A percentile compares a stretch with the other conserved stretches of the same genome.
Conservation (phyloP, 345 rosid genomes). For the Brassica juncea region DNA sequence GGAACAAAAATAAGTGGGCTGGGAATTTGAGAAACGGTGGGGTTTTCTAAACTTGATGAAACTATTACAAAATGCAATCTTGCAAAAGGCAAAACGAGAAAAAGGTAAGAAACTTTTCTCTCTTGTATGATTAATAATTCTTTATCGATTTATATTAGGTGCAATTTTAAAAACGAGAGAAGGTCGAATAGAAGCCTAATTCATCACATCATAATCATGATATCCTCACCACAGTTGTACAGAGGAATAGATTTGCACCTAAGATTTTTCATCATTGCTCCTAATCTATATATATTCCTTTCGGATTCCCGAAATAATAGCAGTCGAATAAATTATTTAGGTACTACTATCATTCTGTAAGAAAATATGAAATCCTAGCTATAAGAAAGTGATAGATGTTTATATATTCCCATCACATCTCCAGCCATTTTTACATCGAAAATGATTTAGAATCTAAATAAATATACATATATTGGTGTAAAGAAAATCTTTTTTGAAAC, state of each 20-base stretch:
- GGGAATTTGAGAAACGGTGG: constrained; percentile 65
- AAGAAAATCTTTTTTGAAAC: constrained; percentile 13
- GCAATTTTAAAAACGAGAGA: constrained; percentile 26
- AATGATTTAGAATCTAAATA: neutral
- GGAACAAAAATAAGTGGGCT: constrained; percentile 41
- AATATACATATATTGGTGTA: neutral
- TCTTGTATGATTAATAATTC: constrained; percentile 19
- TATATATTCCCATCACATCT: constrained; percentile 40
- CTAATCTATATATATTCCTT: constrained; percentile 39
- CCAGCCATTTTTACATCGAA: constrained; percentile 27
- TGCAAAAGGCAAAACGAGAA: constrained; percentile 40
- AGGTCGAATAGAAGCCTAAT: constrained; percentile 71
- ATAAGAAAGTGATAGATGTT: constrained; percentile 32
- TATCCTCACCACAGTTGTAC: constrained; percentile 59
- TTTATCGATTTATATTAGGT: neutral
- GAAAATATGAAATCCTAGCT: constrained; percentile 30
- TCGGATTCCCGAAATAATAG: constrained; percentile 40
- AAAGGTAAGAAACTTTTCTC: constrained; percentile 60
- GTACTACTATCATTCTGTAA: constrained; percentile 17
- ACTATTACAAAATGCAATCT: constrained; percentile 40
- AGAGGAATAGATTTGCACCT: constrained; percentile 73
- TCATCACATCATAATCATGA: constrained; percentile 71
- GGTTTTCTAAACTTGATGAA: constrained; percentile 37
- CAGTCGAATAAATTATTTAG: constrained; percentile 14
- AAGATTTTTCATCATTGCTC: constrained; percentile 90